Evolutionary conservation across 345 rosid genomes (phyloP), one percentile per base, ranked within the genome.

Genomic region (Citrus australasica): DNA sequence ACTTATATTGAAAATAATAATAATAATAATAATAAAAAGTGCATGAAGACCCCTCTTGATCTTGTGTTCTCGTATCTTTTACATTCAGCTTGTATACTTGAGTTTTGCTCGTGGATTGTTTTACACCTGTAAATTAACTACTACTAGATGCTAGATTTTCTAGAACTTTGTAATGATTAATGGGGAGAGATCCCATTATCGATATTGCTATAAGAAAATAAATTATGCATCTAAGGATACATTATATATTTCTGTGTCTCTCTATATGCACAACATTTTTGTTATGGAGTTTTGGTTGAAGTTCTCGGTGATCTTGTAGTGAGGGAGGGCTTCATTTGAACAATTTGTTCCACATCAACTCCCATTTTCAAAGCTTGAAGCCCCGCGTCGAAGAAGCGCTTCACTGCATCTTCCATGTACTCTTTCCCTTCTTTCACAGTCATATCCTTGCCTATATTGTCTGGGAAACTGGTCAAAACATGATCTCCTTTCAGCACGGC

Each of bases 241-340:
- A 13, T 46, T 46, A 46, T 46, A 46, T 46, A 13, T 46, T 46
- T 46, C 51, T 46, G 17, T 46, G 51, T 42, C 4, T 11, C 17
- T 13, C 17, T 46, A 1, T 46, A 46, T 11, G 4, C 17, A 1
- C 4, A 46, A 13, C 17, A 46, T 3, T 46, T 46, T 46, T 46
- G 51, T 46, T 3, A 46, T 13, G 51, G 51, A 46, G 51, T 13
- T 7, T 35, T 53, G 42, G 67, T 61, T 21, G 78, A 64, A 71
- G 89, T 74, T 53, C 83, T 56, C 4, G 86, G 72, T 55, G 88
- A 75, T 87, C 94, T 88, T 33, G 92, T 87, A 51, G 97, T 95
- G 48, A 95, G 92, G 28, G 98, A 92, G 60, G 97, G 89, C 80
- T 77, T 95, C 98, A 95, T 95, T 77, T 87, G 91, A 16, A 95